Conservation (phyloP, 805 yeast genomes). For the Groenewaldozyma tartarivorans region DNA sequence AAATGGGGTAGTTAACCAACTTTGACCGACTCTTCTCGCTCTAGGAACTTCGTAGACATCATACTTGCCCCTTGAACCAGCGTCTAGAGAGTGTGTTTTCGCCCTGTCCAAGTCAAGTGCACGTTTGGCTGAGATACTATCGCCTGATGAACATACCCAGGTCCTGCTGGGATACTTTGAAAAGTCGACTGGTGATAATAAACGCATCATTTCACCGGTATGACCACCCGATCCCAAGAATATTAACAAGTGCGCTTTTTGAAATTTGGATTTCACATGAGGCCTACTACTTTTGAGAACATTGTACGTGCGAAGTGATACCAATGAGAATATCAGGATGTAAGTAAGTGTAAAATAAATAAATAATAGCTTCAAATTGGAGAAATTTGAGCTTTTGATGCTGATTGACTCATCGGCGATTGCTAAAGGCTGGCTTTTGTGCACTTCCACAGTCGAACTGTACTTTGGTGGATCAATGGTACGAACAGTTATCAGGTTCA, state of each 20-base stretch:
- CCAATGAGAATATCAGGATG: too few species aligned
- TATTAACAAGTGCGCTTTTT: constrained; percentile 33
- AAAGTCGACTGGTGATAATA: constrained; percentile 35
- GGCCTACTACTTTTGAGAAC: too few species aligned
- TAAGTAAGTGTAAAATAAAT: too few species aligned
- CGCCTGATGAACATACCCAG: constrained; percentile 41
- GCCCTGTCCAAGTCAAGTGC: constrained; percentile 20
- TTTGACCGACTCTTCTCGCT: constrained; percentile 56
- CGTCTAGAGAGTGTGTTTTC: constrained; percentile 11
- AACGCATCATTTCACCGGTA: constrained; percentile 87
- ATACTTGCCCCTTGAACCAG: constrained; percentile 28
- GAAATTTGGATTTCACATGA: too few species aligned
- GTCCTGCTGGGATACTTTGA: constrained; percentile 17
- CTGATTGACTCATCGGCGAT: too few species aligned
- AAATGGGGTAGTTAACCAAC: constrained; percentile 35
- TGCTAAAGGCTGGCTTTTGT: too few species aligned
- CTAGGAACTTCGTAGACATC: constrained; percentile 34
- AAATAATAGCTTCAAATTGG: too few species aligned
- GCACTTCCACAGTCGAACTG: too few species aligned
- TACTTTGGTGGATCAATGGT: too few species aligned
- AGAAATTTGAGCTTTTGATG: too few species aligned
- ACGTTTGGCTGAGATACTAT: constrained; percentile 35
- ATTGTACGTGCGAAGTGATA: too few species aligned
- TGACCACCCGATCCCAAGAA: constrained; percentile 96
- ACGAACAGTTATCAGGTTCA: too few species aligned